Evolutionary conservation across 2,329 filamentous ascomycete species (phyloP).

Genomic region (Hansfordia pulvinata): DNA sequence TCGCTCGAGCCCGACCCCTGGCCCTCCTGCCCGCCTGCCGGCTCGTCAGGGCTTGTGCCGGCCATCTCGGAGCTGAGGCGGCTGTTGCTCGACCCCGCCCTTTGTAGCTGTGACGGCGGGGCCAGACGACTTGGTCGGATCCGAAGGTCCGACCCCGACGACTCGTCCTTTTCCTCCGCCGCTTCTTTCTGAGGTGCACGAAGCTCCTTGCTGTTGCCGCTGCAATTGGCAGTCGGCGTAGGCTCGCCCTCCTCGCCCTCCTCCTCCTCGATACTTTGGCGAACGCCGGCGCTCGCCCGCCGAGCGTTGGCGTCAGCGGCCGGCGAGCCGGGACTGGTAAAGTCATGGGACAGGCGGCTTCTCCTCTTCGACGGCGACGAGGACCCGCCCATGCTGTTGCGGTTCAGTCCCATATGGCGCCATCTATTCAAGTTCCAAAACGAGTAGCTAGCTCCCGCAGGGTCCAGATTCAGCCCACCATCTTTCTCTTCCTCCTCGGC

Average conservation of each 20-base stretch:
- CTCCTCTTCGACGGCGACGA: too few species aligned
- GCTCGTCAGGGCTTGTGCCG: slow-evolving; percentile 20
- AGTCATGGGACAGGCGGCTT: background rate
- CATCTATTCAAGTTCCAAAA: slow-evolving; percentile 47
- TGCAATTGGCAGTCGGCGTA: background rate
- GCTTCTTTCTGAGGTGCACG: too few species aligned
- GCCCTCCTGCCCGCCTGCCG: slow-evolving; percentile 18
- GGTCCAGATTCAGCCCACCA: slow-evolving; percentile 21
- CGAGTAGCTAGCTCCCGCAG: slow-evolving; percentile 25
- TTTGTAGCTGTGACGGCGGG: too few species aligned
- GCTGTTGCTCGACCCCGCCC: slow-evolving; percentile 18
- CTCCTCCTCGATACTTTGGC: background rate
- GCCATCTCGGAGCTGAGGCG: slow-evolving; percentile 43
- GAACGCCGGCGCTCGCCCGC: background rate
- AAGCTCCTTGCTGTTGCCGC: background rate
- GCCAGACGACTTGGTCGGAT: too few species aligned
- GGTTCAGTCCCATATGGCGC: slow-evolving; percentile 21
- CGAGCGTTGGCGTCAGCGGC: background rate
- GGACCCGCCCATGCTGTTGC: slow-evolving; percentile 1
- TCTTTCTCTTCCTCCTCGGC: slow-evolving; percentile 24
- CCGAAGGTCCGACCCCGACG: too few species aligned
- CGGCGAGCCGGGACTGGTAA: background rate
- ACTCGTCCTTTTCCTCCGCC: too few species aligned
- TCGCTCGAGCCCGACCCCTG: slow-evolving; percentile 30
- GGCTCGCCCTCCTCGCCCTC: background rate